Percentiles rank a stretch among this genome's conserved stretches.
Conservation (phyloP, 352 stramenopile species). For the Phytophthora niederhauseri region DNA sequence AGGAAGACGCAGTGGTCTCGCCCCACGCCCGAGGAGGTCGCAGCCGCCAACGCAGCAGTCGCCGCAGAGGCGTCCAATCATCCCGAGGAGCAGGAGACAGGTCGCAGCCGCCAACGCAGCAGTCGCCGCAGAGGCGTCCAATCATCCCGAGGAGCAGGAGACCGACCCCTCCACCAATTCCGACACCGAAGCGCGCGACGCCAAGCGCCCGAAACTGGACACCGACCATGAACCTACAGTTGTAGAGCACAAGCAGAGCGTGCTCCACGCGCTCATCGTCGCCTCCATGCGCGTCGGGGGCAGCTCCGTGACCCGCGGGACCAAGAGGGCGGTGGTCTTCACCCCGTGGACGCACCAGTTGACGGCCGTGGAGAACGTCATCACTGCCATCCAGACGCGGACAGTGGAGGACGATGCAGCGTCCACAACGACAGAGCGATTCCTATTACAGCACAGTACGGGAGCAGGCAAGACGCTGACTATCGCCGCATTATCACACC, state of each 20-base stretch:
- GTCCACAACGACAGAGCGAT: slow-evolving; percentile 38
- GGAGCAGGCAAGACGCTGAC: slow-evolving; percentile 84
- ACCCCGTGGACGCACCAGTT: slow-evolving; percentile 73
- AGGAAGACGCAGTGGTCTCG: slow-evolving; percentile 67
- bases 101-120: neutral
- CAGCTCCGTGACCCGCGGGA: slow-evolving; percentile 34
- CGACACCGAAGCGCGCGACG: neutral
- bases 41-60: neutral
- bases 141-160: neutral
- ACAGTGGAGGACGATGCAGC: slow-evolving; percentile 17
- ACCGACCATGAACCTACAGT: slow-evolving; percentile 11
- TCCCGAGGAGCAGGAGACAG: neutral
- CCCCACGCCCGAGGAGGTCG: slow-evolving; percentile 32
- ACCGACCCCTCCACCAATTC: neutral
- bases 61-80: neutral
- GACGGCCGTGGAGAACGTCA: slow-evolving; percentile 56
- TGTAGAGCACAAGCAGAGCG: slow-evolving; percentile 15
- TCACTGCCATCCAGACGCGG: slow-evolving; percentile 46
- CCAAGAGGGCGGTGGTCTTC: slow-evolving; percentile 40
- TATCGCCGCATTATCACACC: slow-evolving; percentile 71
- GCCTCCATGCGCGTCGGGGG: slow-evolving; percentile 67
- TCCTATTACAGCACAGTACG: slow-evolving; percentile 84
- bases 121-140: neutral
- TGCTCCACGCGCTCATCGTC: slow-evolving; percentile 37
- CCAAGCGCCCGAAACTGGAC: slow-evolving; percentile 29